These are phyloP conservation scores for Bryum argenteum DNA, from an alignment of 225 moss, liverwort and hornwort species.

Conservation along the genomic window DNA sequence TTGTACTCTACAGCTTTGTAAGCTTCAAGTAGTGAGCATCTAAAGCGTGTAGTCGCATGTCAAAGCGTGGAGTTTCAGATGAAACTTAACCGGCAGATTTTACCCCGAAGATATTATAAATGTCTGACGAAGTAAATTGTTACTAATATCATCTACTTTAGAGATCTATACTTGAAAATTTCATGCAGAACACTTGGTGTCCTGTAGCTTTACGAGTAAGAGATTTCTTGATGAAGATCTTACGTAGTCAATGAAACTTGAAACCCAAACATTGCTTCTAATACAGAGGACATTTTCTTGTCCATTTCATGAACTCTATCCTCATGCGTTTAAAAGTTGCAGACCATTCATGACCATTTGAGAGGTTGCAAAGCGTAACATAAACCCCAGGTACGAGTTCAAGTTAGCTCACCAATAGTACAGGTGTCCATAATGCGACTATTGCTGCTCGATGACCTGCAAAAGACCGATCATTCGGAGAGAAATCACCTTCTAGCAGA, in stretches of 20 bases:
- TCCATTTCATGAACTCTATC: neutral
- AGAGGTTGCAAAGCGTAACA: neutral
- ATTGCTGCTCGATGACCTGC: constrained; percentile 57
- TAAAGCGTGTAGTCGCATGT: neutral
- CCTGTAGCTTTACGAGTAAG: neutral
- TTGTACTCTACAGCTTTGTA: neutral
- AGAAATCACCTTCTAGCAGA: constrained; percentile 17
- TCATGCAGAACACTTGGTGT: too few relatives aligned
- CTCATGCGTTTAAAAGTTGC: neutral
- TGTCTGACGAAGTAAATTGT: too few relatives aligned
- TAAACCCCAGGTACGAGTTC: constrained; percentile 8
- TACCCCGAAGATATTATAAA: neutral
- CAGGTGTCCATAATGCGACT: constrained; percentile 83
- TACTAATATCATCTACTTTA: neutral
- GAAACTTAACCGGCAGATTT: neutral
- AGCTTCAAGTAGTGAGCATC: neutral
- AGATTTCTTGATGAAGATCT: neutral
- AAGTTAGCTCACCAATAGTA: constrained; percentile 68
- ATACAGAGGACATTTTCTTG: neutral
- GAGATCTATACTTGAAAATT: neutral
- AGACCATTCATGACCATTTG: constrained; percentile 7
- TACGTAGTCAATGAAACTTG: neutral
- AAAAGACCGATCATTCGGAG: constrained; percentile 10
- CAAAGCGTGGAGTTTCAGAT: neutral
- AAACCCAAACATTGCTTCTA: neutral